Evolutionary conservation across 2,329 filamentous ascomycete genomes (phyloP).

Genomic region (Alternaria incomplexa): DNA sequence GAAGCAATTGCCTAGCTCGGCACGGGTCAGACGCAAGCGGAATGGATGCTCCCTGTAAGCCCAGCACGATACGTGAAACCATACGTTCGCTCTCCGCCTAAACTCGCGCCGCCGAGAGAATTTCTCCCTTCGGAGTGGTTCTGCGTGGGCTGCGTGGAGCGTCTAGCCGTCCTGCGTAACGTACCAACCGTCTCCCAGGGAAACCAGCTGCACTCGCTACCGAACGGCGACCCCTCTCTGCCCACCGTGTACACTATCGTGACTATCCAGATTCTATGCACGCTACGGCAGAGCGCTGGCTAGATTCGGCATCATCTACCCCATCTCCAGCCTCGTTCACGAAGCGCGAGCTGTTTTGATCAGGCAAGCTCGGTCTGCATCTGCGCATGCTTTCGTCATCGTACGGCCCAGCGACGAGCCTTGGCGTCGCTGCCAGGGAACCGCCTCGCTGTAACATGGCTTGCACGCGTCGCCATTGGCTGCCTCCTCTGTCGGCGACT

Average conservation of each 20-base stretch:
- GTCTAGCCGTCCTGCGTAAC: slow-evolving; percentile 23
- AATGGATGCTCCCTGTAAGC: slow-evolving; percentile 28
- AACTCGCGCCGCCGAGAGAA: slow-evolving; percentile 23
- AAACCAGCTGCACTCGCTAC: slow-evolving; percentile 25
- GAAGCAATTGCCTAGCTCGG: slow-evolving; percentile 22
- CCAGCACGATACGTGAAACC: slow-evolving; percentile 32
- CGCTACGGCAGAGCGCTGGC: background rate
- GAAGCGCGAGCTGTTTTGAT: slow-evolving; percentile 2
- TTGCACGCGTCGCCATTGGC: slow-evolving; percentile 27
- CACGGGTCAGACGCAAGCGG: slow-evolving; percentile 28
- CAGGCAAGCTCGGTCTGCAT: background rate
- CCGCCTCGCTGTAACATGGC: slow-evolving; percentile 24
- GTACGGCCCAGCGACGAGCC: slow-evolving; percentile 21
- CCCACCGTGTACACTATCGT: background rate
- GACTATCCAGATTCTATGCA: background rate
- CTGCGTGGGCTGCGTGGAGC: slow-evolving; percentile 6
- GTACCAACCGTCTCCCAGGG: slow-evolving; percentile 34
- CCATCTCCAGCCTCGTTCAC: slow-evolving; percentile 10
- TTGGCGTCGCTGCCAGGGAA: slow-evolving; percentile 40
- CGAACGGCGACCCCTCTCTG: slow-evolving; percentile 2
- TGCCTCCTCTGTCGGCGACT: slow-evolving; percentile 26
- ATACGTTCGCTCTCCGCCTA: slow-evolving; percentile 31
- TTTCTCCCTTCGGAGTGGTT: slow-evolving; percentile 10
- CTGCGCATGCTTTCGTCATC: slow-evolving; percentile 41
- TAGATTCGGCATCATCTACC: slow-evolving; percentile 1